phyloP scores from a whole-genome alignment of 2,329 filamentous ascomycete genomes.

The Xylariales sp. region DNA sequence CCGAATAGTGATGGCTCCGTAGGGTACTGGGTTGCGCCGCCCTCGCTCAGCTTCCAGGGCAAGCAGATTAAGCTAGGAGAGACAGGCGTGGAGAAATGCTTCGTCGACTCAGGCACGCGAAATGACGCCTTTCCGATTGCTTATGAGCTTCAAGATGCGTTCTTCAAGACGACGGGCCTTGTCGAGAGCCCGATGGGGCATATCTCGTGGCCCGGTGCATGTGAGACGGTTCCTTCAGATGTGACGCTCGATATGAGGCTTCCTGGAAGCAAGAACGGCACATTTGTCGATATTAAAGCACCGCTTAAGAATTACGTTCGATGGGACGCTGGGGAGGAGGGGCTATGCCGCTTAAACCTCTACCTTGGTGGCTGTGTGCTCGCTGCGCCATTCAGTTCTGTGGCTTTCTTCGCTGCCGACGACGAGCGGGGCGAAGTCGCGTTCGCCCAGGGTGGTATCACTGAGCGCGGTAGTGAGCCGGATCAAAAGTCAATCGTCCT shows the following conservation, averaged over 20 bases:
- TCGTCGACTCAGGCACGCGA: slow-evolving; percentile 50
- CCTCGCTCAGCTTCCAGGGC: slow-evolving; percentile 43
- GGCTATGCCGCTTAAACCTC: slow-evolving; percentile 48
- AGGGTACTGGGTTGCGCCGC: slow-evolving; percentile 42
- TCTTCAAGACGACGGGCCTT: slow-evolving; percentile 40
- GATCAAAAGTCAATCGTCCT: slow-evolving; percentile 12
- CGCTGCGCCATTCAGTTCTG: slow-evolving; percentile 49
- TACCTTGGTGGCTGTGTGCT: slow-evolving; percentile 46
- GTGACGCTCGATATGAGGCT: slow-evolving; percentile 46
- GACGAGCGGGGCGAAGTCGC: slow-evolving; percentile 49
- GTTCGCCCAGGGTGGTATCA: slow-evolving; percentile 51
- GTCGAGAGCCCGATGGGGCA: slow-evolving; percentile 34
- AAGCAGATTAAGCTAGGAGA: slow-evolving; percentile 33
- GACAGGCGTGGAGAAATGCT: slow-evolving; percentile 36
- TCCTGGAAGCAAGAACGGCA: slow-evolving; percentile 38
- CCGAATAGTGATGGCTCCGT: slow-evolving; percentile 12
- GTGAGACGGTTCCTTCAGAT: slow-evolving; percentile 47
- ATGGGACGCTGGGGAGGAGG: slow-evolving; percentile 35
- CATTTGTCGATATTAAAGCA: slow-evolving; percentile 46
- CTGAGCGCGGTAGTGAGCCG: slow-evolving; percentile 39
- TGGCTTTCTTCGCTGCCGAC: slow-evolving; percentile 50
- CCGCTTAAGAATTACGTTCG: slow-evolving; percentile 51
- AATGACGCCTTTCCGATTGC: slow-evolving; percentile 43
- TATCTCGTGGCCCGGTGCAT: slow-evolving; percentile 46
- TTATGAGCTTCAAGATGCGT: slow-evolving; percentile 25